Conservation (phyloP, 371 early-diverging fungal genomes). For the Mortierella sp. region DNA sequence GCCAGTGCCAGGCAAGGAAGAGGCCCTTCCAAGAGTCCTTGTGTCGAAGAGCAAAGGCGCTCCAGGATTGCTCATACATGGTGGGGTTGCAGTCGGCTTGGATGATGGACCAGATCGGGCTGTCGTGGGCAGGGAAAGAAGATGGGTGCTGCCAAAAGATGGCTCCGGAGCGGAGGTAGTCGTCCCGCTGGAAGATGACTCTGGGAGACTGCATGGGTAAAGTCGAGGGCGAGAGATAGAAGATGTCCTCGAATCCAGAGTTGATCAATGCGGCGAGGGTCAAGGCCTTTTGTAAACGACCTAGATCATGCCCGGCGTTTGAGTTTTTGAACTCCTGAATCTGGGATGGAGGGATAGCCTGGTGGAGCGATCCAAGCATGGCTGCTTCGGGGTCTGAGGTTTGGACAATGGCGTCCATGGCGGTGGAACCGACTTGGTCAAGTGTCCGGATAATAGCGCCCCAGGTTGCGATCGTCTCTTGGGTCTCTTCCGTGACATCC, state of each 20-base stretch:
- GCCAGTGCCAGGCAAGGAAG: constrained; percentile 53
- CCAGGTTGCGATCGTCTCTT: constrained; percentile 32
- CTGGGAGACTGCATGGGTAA: constrained; percentile 50
- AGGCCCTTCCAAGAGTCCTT: constrained; percentile 55
- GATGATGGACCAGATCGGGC: constrained; percentile 45
- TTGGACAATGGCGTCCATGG: constrained; percentile 16
- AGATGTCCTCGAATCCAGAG: constrained; percentile 55
- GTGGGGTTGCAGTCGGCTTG: constrained; percentile 41
- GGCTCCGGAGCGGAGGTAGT: constrained; percentile 35
- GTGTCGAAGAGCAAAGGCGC: constrained; percentile 43
- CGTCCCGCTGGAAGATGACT: constrained; percentile 32
- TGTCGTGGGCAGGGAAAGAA: constrained; percentile 38
- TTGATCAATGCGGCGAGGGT: constrained; percentile 56
- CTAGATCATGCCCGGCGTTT: constrained; percentile 13
- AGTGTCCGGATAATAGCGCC: constrained; percentile 34
- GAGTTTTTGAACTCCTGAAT: constrained; percentile 29
- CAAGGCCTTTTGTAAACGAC: constrained; percentile 39
- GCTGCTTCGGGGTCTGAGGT: constrained; percentile 17
- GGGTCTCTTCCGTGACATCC: constrained; percentile 44
- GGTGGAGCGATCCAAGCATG: background rate
- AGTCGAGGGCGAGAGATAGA: constrained; percentile 49
- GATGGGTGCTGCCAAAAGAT: constrained; percentile 56
- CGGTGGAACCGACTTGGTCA: constrained; percentile 34
- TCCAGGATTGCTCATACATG: constrained; percentile 52
- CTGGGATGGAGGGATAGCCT: constrained; percentile 26